Percentiles rank a stretch among this genome's conserved stretches.
Evolutionary conservation across 805 yeast species (phyloP).

Genomic region (Spencermartinsiella europaea): DNA sequence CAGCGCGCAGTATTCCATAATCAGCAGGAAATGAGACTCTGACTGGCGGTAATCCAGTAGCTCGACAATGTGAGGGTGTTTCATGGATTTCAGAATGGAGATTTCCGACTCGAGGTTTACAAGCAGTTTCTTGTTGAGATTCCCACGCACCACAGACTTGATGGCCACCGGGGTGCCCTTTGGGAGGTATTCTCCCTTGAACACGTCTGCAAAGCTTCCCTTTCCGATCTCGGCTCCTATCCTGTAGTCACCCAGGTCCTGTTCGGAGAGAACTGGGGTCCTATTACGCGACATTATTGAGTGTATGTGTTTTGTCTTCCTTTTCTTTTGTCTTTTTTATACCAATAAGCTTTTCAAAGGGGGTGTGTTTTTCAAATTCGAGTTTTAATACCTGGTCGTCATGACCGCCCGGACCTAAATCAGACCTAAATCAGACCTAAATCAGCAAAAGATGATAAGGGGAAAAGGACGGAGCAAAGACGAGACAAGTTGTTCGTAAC

Average conservation of each 20-base stretch:
- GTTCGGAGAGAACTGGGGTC: background rate
- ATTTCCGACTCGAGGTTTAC: slow-evolving; percentile 93
- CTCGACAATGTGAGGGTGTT: slow-evolving; percentile 90
- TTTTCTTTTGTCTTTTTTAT: too few relatives aligned
- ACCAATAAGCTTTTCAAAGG: too few relatives aligned
- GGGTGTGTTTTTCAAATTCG: too few relatives aligned
- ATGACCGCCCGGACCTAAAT: too few relatives aligned
- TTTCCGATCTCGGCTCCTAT: slow-evolving; percentile 86
- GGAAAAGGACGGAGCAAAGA: too few relatives aligned
- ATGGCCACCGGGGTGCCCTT: slow-evolving; percentile 66
- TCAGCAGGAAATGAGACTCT: slow-evolving; percentile 67
- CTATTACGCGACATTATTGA: background rate
- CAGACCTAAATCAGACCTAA: too few relatives aligned
- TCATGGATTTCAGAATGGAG: slow-evolving; percentile 76
- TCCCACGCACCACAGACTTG: slow-evolving; percentile 78
- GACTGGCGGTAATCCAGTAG: slow-evolving; percentile 80
- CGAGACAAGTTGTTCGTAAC: too few relatives aligned
- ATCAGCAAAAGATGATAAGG: too few relatives aligned
- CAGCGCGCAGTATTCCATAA: slow-evolving; percentile 94
- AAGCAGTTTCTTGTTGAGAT: slow-evolving; percentile 77
- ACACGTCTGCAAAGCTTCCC: slow-evolving; percentile 94
- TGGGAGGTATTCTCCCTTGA: slow-evolving; percentile 61
- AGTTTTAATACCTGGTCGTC: too few relatives aligned
- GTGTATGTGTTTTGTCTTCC: too few relatives aligned
- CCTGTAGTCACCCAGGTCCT: slow-evolving; percentile 33